Evolutionary conservation across 179 eudicot species (phyloP).

Genomic region (Nepenthes alata): DNA sequence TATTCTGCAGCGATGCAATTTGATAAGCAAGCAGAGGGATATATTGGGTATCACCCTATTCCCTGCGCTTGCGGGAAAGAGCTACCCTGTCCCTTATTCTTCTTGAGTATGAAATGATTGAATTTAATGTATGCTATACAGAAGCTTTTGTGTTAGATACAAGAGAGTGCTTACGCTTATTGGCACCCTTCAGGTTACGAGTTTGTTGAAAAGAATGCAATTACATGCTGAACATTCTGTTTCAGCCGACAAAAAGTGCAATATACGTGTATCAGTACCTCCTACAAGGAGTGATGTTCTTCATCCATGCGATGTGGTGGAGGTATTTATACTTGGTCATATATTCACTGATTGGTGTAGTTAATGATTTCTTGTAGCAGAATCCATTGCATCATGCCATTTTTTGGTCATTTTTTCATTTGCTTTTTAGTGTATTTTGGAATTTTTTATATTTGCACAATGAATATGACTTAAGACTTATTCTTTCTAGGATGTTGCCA

Average conservation of each 20-base stretch:
- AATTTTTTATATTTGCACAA: background rate
- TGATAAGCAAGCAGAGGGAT: too few relatives aligned
- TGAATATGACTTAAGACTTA: background rate
- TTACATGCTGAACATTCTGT: slow-evolving; percentile 45
- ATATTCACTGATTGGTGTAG: background rate
- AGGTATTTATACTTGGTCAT: slow-evolving; percentile 30
- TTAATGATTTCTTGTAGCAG: background rate
- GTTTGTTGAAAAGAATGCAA: slow-evolving; percentile 78
- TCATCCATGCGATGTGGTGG: slow-evolving; percentile 98
- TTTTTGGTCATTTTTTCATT: background rate
- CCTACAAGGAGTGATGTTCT: slow-evolving; percentile 96
- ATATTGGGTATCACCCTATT: too few relatives aligned
- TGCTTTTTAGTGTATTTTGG: background rate
- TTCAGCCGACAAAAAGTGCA: slow-evolving; percentile 24
- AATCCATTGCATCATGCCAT: background rate
- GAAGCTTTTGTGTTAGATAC: too few relatives aligned
- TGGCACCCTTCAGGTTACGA: slow-evolving; percentile 46
- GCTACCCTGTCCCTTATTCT: too few relatives aligned
- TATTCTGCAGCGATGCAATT: too few relatives aligned
- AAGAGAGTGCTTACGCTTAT: background rate
- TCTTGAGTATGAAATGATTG: too few relatives aligned
- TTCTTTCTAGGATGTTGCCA: slow-evolving; percentile 67
- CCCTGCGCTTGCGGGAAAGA: too few relatives aligned
- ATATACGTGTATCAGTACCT: slow-evolving; percentile 62
- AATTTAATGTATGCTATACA: too few relatives aligned